Conservation (phyloP, 306 rosid genomes). For the Cucurbita maxima region DNA sequence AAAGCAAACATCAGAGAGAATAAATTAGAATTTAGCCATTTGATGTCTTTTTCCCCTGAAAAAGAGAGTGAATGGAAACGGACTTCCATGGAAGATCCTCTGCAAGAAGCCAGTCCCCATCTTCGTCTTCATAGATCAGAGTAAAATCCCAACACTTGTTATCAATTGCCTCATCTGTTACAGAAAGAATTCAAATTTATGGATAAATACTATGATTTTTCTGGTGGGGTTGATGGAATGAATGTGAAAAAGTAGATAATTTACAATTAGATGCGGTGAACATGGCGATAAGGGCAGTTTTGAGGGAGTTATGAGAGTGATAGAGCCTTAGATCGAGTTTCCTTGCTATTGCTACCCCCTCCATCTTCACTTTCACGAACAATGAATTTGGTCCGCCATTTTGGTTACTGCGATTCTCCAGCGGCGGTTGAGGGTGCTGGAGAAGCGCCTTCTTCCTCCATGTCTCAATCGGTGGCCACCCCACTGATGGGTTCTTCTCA, state of each 20-base stretch:
- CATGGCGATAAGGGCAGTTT: conserved; percentile 31
- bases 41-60: no score
- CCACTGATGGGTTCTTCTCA: conserved; percentile 28
- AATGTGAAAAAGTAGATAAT: neutral
- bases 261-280: conserved; percentile 28
- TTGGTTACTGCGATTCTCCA: neutral
- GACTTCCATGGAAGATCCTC: conserved; percentile 69
- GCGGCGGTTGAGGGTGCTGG: conserved; percentile 4
- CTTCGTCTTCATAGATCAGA: conserved; percentile 40
- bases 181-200: no score
- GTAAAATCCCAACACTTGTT: conserved; percentile 18
- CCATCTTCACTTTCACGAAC: conserved; percentile 75
- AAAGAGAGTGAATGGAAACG: neutral
- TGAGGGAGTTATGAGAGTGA: conserved; percentile 38
- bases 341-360: conserved; percentile 50
- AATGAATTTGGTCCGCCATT: conserved; percentile 20
- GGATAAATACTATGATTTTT: no score
- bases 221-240: no score
- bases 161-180: conserved; percentile 11
- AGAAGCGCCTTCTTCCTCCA: conserved; percentile 42
- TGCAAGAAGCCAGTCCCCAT: conserved; percentile 56
- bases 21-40: no score
- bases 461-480: conserved; percentile 90
- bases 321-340: conserved; percentile 41
- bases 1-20: neutral